Percentiles rank a stretch among this genome's conserved stretches.
Conservation (phyloP, 1,139 yeast genomes). For the Candida albicans region DNA sequence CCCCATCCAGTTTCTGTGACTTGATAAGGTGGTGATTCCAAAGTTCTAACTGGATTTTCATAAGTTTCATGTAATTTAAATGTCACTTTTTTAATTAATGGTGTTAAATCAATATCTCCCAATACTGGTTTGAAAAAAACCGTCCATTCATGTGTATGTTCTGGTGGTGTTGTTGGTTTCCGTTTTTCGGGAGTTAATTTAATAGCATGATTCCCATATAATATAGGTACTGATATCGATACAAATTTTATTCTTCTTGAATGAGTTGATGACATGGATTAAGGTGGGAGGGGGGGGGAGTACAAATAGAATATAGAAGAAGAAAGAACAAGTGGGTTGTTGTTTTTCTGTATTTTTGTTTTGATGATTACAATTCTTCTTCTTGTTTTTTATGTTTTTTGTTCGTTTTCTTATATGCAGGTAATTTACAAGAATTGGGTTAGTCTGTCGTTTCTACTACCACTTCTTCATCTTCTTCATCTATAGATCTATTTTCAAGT, state of each 20-base stretch:
- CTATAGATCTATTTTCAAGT: too few species aligned
- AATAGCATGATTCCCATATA: slow-evolving; percentile 84
- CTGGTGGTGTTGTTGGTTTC: slow-evolving; percentile 75
- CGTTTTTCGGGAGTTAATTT: slow-evolving; percentile 62
- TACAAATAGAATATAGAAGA: too few species aligned
- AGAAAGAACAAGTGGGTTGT: too few species aligned
- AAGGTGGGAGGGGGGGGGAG: too few species aligned
- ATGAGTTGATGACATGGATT: not conserved
- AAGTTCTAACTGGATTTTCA: slow-evolving; percentile 75
- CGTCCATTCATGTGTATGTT: slow-evolving; percentile 96
- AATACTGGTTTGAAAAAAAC: slow-evolving; percentile 85
- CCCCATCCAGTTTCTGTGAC: slow-evolving; percentile 99
- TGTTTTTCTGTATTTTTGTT: too few species aligned
- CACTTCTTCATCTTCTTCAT: too few species aligned
- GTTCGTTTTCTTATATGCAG: too few species aligned
- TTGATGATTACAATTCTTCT: too few species aligned
- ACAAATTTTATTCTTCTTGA: slow-evolving; percentile 57
- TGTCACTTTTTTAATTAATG: slow-evolving; percentile 84
- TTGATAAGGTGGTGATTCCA: slow-evolving; percentile 90
- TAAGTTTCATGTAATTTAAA: slow-evolving; percentile 95
- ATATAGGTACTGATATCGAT: slow-evolving; percentile 78
- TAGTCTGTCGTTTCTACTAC: too few species aligned
- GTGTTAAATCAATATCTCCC: slow-evolving; percentile 73
- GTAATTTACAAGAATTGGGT: too few species aligned
- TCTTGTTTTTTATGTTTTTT: too few species aligned